Evolutionary conservation across 2,329 filamentous ascomycete genomes (phyloP).

Genomic region (Xylaria sp.): DNA sequence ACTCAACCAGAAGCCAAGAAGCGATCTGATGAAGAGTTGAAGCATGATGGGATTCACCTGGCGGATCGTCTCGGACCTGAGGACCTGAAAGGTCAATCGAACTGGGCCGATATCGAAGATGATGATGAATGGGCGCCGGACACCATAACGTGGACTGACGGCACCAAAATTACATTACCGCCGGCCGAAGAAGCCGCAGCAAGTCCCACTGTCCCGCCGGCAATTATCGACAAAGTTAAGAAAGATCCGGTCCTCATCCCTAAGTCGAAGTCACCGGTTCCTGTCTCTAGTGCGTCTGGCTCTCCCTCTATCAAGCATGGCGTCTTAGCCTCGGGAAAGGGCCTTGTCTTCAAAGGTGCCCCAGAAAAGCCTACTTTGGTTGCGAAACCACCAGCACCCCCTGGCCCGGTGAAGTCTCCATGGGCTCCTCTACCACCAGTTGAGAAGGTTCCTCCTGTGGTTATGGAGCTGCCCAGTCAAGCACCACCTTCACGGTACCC

Average conservation of each 20-base stretch:
- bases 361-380: conserved; percentile 78
- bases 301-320: conserved; percentile 58
- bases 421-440: conserved; percentile 90
- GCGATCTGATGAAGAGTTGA: conserved; percentile 86
- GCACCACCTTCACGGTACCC: conserved; percentile 57
- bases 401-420: conserved; percentile 83
- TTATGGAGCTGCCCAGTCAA: conserved; percentile 63
- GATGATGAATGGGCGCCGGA: conserved; percentile 90
- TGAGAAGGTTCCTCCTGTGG: conserved; percentile 78
- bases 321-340: conserved; percentile 65
- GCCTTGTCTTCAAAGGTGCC: conserved; percentile 72
- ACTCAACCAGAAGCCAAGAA: conserved; percentile 79
- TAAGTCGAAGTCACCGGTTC: conserved; percentile 60
- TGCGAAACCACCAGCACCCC: conserved; percentile 73
- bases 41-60: conserved; percentile 87
- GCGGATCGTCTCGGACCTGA: conserved; percentile 81
- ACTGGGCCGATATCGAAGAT: conserved; percentile 91
- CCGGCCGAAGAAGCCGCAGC: conserved; percentile 64
- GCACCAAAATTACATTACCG: conserved; percentile 81
- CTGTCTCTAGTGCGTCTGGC: conserved; percentile 45
- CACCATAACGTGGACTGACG: conserved; percentile 87
- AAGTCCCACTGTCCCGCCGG: conserved; percentile 40
- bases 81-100: conserved; percentile 77
- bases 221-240: conserved; percentile 55
- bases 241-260: conserved; percentile 48